Base-by-base conservation (phyloP, 345 rosid genomes). In the Salix udensis region DNA sequence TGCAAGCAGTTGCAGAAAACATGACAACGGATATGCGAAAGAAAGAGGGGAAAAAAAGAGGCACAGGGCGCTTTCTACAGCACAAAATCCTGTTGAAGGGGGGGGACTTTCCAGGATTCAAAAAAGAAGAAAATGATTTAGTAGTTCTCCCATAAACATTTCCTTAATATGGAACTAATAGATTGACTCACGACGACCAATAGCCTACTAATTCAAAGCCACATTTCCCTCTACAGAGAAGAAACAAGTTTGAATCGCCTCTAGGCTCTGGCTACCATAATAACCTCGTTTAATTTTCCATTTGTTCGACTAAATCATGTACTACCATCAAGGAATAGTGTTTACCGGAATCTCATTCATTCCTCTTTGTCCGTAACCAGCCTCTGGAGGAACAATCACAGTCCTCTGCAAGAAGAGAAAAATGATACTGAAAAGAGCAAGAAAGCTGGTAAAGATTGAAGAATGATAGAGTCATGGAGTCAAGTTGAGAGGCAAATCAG, bases 341-440 rank as follows among this genome's bases (percentile, higher is more conserved):
- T 48, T 67, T 90, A 94, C 95, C 74, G 96, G 97, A 77, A 95
- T 95, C 86, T 95, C 97, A 55, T 90, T 89, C 97, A 92, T 88
- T 85, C 97, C 97, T 83, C 62, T 92, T 72, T 87, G 68, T 48
- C 97, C 95, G 79, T 92, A 94, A 64, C 97, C 97, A 58, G 86
- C 87, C 82, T 90, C 96, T 9, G 97, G 97, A 80, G 97, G 82
- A 81, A 94, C 94, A 67, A 91, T 91, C 28, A 91, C 97, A 10
- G 89, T 89, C 86, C 98, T 91, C 98, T 94, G 86, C 77, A 86
- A 72, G 19, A 16, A 70, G 8, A 71, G 23, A 46, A 26, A 31
- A 53, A 37, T 21, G 26, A 65, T 69, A 16, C 34, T 50, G 37
- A 67, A 67, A 31, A n/a, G 23, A 28, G 37, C 21, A 19, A 67